These are phyloP conservation scores for Backusella mclennaniae DNA, from an alignment of 192 early-diverging fungal species.

Conservation along the genomic window DNA sequence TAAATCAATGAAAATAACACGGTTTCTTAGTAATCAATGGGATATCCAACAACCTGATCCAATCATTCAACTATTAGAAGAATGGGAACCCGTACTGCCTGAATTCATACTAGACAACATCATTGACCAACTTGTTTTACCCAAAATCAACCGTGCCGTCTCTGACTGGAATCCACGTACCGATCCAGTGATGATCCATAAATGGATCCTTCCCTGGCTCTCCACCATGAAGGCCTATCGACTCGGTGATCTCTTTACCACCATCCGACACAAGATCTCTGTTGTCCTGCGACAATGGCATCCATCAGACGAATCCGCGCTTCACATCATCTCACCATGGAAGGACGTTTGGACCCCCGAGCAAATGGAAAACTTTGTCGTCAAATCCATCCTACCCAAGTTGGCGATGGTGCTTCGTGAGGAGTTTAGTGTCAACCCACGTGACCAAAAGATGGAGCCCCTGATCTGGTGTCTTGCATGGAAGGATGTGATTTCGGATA, in stretches of 20 bases:
- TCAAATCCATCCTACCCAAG: constrained; percentile 68
- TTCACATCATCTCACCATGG: constrained; percentile 61
- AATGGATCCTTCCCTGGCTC: constrained; percentile 84
- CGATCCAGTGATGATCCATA: constrained; percentile 60
- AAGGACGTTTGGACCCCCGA: constrained; percentile 48
- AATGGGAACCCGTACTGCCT: constrained; percentile 70
- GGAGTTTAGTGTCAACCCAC: constrained; percentile 74
- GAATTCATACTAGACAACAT: constrained; percentile 73
- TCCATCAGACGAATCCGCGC: constrained; percentile 54
- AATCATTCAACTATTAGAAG: constrained; percentile 64
- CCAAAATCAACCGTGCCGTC: constrained; percentile 67
- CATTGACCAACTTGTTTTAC: constrained; percentile 75
- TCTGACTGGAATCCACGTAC: constrained; percentile 60
- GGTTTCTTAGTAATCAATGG: constrained; percentile 66
- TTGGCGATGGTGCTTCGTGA: constrained; percentile 55
- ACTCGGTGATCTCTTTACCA: constrained; percentile 46
- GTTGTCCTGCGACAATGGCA: constrained; percentile 60
- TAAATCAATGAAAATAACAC: too few species aligned
- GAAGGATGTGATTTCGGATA: constrained; percentile 50
- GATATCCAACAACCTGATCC: constrained; percentile 62
- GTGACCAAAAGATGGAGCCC: constrained; percentile 63
- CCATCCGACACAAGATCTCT: constrained; percentile 62
- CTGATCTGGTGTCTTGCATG: constrained; percentile 65
- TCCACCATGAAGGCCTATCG: constrained; percentile 56
- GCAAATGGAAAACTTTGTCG: constrained; percentile 62